Evolutionary conservation across 257 asterid genomes (phyloP).

Genomic region (Solanum bulbocastanum): DNA sequence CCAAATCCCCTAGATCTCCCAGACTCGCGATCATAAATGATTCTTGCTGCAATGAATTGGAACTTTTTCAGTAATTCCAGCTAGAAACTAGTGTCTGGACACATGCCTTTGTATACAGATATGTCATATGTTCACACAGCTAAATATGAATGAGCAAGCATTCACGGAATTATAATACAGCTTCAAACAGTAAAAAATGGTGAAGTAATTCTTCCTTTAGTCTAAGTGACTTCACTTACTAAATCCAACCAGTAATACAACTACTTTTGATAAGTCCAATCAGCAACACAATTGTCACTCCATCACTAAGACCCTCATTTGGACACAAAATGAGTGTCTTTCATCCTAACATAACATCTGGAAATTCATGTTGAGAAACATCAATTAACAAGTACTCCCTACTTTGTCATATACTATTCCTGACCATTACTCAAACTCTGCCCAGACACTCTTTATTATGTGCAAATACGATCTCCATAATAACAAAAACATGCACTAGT

Average conservation of each 20-base stretch:
- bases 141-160: background rate
- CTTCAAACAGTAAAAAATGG: background rate
- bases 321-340: background rate
- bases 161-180: background rate
- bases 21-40: constrained; percentile 65
- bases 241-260: background rate
- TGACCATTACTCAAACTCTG: background rate
- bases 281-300: background rate
- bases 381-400: background rate
- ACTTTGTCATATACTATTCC: background rate
- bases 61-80: background rate
- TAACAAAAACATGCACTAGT: background rate
- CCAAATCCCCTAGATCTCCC: constrained; percentile 91
- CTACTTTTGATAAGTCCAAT: background rate
- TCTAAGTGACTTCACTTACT: background rate
- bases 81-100: background rate
- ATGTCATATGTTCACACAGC: background rate
- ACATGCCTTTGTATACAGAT: background rate
- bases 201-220: background rate
- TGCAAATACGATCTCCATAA: background rate
- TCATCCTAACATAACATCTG: background rate
- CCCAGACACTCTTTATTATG: background rate
- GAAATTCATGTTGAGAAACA: background rate
- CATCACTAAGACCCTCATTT: background rate
- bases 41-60: constrained; percentile 40